Conservation (phyloP, 179 eudicot genomes). For the Nepenthes alata region DNA sequence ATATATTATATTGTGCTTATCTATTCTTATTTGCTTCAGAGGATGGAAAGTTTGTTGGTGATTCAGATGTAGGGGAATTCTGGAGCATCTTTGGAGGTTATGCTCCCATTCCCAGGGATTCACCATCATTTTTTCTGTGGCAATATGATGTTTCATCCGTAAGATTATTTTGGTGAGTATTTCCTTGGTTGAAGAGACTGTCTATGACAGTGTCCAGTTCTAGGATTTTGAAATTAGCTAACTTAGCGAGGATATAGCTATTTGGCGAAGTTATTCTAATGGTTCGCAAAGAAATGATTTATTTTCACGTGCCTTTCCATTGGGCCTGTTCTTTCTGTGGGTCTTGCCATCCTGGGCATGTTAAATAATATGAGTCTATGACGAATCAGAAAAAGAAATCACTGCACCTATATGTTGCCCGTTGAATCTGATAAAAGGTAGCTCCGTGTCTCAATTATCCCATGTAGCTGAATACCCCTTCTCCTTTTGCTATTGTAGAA, state of each 20-base stretch:
- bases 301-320: too few relatives aligned
- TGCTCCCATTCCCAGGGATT: constrained; percentile 60
- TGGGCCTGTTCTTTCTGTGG: too few relatives aligned
- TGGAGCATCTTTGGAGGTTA: constrained; percentile 78
- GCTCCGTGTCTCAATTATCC: background rate
- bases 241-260: background rate
- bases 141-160: constrained; percentile 17
- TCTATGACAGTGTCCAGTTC: background rate
- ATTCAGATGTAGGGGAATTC: constrained; percentile 67
- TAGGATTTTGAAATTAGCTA: background rate
- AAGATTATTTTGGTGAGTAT: constrained; percentile 45
- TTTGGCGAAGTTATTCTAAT: too few relatives aligned
- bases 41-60: constrained; percentile 70
- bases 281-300: too few relatives aligned
- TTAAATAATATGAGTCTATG: too few relatives aligned
- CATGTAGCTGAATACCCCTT: background rate
- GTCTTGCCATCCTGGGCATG: too few relatives aligned
- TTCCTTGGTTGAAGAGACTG: background rate
- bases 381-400: too few relatives aligned
- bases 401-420: too few relatives aligned
- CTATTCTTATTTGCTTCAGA: constrained; percentile 22
- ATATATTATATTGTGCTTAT: background rate
- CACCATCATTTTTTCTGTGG: constrained; percentile 16
- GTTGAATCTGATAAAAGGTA: background rate
- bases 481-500: background rate